Evolutionary conservation across 148 eudicot genomes (phyloP).

Genomic region (Chenopodium quinoa): DNA sequence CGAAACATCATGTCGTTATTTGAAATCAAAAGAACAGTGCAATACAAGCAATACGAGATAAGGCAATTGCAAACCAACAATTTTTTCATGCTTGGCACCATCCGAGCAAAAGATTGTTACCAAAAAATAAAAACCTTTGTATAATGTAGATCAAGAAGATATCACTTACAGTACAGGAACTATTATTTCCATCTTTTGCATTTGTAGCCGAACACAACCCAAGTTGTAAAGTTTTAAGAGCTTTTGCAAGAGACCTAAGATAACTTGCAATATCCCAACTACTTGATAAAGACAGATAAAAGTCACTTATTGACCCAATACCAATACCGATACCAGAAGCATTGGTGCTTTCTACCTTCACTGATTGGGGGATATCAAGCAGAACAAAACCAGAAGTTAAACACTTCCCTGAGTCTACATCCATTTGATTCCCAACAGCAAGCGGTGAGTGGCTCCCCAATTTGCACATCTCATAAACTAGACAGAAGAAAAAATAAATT

Average conservation of each 20-base stretch:
- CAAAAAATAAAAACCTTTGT: not conserved
- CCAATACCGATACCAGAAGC: conserved; percentile 42
- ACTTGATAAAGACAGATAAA: conserved; percentile 71
- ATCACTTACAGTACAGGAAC: conserved; percentile 71
- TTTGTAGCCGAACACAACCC: conserved; percentile 50
- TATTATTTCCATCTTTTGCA: conserved; percentile 73
- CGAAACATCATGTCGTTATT: not conserved
- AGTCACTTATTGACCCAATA: conserved; percentile 90
- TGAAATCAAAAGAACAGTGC: not conserved
- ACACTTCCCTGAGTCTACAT: conserved; percentile 63
- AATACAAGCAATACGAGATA: not conserved
- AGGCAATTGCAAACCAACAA: not conserved
- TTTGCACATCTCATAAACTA: conserved; percentile 94
- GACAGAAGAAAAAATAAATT: conserved; percentile 10
- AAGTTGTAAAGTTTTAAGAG: conserved; percentile 69
- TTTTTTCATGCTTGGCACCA: not conserved
- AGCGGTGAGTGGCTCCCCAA: conserved; percentile 88
- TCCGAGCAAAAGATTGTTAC: not conserved
- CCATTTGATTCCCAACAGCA: conserved; percentile 73
- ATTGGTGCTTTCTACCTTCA: conserved; percentile 68
- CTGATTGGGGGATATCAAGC: conserved; percentile 81
- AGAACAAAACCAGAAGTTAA: conserved; percentile 90
- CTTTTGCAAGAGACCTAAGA: conserved; percentile 85
- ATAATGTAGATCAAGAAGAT: conserved; percentile 3
- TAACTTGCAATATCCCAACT: conserved; percentile 92